Conservation (phyloP, 352 stramenopile genomes). For the Saprolegnia parasitica region DNA sequence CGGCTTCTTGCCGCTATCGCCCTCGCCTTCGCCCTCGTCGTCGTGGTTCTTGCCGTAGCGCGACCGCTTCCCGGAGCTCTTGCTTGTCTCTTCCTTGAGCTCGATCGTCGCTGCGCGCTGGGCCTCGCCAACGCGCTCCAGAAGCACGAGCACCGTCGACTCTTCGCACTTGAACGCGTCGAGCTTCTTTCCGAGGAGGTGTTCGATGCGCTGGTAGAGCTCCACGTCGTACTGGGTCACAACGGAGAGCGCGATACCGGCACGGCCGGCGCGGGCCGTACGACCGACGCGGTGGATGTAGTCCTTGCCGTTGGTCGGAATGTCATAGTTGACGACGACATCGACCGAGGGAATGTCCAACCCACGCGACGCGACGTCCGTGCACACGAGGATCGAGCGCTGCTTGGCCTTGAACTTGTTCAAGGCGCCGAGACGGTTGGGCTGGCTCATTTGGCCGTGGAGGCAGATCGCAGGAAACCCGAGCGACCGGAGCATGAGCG, state of each 20-base stretch:
- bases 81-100: constrained; percentile 77
- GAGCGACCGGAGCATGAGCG: constrained; percentile 96
- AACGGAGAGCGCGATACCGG: constrained; percentile 94
- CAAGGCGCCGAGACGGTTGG: constrained; percentile 94
- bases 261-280: constrained; percentile 93
- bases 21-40: constrained; percentile 34
- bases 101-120: constrained; percentile 92
- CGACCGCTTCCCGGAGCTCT: constrained; percentile 52
- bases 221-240: constrained; percentile 99
- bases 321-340: constrained; percentile 99
- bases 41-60: constrained; percentile 49
- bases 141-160: constrained; percentile 94
- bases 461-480: constrained; percentile 97
- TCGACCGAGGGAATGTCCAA: constrained; percentile 98
- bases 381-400: constrained; percentile 86
- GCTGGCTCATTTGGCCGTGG: constrained; percentile 98
- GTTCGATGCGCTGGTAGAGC: constrained; percentile 97
- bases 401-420: constrained; percentile 97
- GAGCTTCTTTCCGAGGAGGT: constrained; percentile 82
- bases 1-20: constrained; percentile 46
- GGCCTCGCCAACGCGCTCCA: constrained; percentile 96
- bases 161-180: constrained; percentile 84
- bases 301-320: constrained; percentile 97
- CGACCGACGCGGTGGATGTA: constrained; percentile 99
- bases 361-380: constrained; percentile 86